phyloP scores from a whole-genome alignment of 768 basidiomycete genomes.

The Pleurotus platypus region DNA sequence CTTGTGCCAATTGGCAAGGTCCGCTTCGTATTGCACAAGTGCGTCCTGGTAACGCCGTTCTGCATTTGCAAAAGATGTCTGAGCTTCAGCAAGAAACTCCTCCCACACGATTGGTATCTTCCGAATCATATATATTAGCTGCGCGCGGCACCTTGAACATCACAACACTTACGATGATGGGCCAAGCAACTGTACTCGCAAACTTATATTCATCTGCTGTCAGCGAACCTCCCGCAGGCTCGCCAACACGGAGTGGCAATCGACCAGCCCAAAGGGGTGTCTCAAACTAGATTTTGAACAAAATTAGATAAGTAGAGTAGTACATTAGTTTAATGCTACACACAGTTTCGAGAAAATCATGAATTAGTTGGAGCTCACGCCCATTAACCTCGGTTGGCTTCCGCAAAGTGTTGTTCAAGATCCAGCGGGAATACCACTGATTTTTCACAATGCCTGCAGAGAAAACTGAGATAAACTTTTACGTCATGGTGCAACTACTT shows the following conservation, averaged over 20 bases:
- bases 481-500: neutral
- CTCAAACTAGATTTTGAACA: constrained; percentile 22
- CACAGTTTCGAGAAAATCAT: constrained; percentile 16
- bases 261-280: constrained; percentile 21
- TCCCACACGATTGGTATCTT: constrained; percentile 23
- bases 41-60: neutral
- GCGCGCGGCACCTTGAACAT: neutral
- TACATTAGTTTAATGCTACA: neutral
- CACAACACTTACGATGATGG: constrained; percentile 17
- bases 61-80: constrained; percentile 6
- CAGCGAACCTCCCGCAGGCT: constrained; percentile 24
- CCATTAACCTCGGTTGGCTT: constrained; percentile 8
- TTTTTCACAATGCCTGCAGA: constrained; percentile 20
- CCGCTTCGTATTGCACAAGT: neutral
- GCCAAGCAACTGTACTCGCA: constrained; percentile 14
- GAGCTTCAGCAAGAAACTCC: constrained; percentile 8
- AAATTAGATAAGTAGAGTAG: neutral
- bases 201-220: constrained; percentile 27
- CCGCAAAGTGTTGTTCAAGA: constrained; percentile 11
- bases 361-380: constrained; percentile 19
- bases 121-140: neutral
- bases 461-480: neutral
- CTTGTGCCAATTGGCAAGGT: neutral
- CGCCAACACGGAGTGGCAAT: constrained; percentile 21
- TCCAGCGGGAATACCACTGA: constrained; percentile 23